Conservation (phyloP, 305 asterid species). For the Fraxinus sp. region DNA sequence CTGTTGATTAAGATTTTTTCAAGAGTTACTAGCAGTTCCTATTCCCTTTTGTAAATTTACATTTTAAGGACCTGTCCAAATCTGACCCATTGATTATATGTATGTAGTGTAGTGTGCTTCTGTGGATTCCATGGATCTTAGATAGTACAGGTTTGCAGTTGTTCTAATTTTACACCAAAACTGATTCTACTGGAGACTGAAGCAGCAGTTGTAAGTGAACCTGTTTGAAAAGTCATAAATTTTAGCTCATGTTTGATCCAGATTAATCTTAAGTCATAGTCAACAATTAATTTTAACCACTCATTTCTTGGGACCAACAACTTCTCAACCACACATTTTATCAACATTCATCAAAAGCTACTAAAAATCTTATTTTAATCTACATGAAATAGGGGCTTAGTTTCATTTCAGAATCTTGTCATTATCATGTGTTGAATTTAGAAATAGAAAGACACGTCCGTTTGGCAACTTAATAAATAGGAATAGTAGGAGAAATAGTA, state of each 20-base stretch:
- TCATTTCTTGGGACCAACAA: background rate
- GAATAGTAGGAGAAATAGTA: background rate
- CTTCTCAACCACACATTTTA: background rate
- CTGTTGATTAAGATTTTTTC: background rate
- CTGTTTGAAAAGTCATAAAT: background rate
- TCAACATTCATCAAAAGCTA: background rate
- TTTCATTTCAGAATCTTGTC: background rate
- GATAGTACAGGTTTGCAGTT: background rate
- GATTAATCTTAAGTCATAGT: background rate
- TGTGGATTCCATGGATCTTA: background rate
- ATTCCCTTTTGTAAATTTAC: background rate
- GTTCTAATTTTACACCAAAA: background rate
- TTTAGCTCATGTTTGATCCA: background rate
- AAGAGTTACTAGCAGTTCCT: background rate
- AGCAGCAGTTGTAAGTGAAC: background rate
- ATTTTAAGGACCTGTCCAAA: background rate
- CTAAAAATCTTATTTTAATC: background rate
- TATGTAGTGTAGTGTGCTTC: background rate
- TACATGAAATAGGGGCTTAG: background rate
- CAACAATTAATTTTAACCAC: background rate
- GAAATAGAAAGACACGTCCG: background rate
- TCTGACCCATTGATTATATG: background rate
- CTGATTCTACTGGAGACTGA: background rate
- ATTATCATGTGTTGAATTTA: background rate
- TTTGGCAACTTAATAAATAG: background rate